Evolutionary conservation across 495 filamentous ascomycete genomes (phyloP).

Genomic region (Parachaetomium inaequale): DNA sequence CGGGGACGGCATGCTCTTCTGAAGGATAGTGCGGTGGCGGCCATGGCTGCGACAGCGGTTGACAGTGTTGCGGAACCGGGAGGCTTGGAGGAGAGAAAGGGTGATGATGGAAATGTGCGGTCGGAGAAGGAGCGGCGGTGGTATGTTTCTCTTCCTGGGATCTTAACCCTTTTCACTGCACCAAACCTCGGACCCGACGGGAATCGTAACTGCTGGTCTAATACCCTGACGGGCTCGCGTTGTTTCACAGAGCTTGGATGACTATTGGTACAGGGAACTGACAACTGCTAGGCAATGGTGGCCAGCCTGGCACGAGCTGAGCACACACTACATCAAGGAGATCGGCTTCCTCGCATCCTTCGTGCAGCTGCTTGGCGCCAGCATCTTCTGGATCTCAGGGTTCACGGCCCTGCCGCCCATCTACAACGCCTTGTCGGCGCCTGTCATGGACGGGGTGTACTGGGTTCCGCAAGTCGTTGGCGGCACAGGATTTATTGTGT

Average conservation of each 20-base stretch:
- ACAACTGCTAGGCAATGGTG: slow-evolving; percentile 54
- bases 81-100: neutral
- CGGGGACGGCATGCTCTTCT: slow-evolving; percentile 12
- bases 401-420: slow-evolving; percentile 63
- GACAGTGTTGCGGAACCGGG: neutral
- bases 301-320: slow-evolving; percentile 55
- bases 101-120: neutral
- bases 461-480: slow-evolving; percentile 69
- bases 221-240: too few species aligned
- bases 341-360: slow-evolving; percentile 65
- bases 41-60: neutral
- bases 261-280: neutral
- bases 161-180: neutral
- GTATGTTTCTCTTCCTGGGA: neutral
- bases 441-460: slow-evolving; percentile 51
- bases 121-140: neutral
- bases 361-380: slow-evolving; percentile 58
- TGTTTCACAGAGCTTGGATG: neutral
- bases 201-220: too few species aligned
- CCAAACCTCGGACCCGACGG: too few species aligned
- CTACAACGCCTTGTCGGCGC: slow-evolving; percentile 34
- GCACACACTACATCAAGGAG: slow-evolving; percentile 62
- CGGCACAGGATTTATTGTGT: slow-evolving; percentile 61
- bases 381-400: slow-evolving; percentile 70
- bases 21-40: neutral